These are phyloP conservation scores for Pholiota adiposa DNA, from an alignment of 1,284 basidiomycete species.

Conservation along the genomic window DNA sequence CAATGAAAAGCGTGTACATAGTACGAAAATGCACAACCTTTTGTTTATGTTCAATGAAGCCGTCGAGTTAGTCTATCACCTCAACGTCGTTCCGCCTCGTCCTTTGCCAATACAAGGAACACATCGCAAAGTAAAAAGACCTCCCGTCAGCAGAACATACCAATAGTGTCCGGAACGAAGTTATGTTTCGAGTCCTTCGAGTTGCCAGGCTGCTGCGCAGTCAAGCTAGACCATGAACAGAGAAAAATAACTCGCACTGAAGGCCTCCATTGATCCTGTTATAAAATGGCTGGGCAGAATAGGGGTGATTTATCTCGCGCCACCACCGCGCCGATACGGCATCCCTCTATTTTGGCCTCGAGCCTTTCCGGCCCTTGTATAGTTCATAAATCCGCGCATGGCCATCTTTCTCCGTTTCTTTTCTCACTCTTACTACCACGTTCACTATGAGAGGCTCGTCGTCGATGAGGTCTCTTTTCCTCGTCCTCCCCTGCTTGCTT, in stretches of 20 bases:
- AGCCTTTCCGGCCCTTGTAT: not conserved
- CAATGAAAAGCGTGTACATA: too few species aligned
- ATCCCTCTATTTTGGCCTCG: not conserved
- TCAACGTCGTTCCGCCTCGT: too few species aligned
- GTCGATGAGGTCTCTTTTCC: not conserved
- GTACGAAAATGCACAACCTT: too few species aligned
- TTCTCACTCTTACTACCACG: not conserved
- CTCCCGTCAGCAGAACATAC: too few species aligned
- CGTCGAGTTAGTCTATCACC: too few species aligned
- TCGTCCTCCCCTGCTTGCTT: conserved; percentile 7
- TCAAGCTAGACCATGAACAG: not conserved
- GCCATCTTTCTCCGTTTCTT: not conserved
- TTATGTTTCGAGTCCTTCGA: too few species aligned
- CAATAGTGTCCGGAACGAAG: too few species aligned
- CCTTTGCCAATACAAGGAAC: too few species aligned
- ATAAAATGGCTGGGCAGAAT: not conserved
- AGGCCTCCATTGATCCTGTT: too few species aligned
- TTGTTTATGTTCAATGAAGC: too few species aligned
- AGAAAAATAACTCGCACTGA: not conserved
- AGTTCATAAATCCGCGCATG: not conserved
- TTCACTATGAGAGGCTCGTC: not conserved
- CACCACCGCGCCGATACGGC: not conserved
- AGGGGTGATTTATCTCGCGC: not conserved
- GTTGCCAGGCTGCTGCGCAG: too few species aligned
- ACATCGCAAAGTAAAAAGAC: too few species aligned